These are phyloP conservation scores for Acaromyces ingoldii DNA, from an alignment of 1,284 basidiomycete species.

Conservation along the genomic window DNA sequence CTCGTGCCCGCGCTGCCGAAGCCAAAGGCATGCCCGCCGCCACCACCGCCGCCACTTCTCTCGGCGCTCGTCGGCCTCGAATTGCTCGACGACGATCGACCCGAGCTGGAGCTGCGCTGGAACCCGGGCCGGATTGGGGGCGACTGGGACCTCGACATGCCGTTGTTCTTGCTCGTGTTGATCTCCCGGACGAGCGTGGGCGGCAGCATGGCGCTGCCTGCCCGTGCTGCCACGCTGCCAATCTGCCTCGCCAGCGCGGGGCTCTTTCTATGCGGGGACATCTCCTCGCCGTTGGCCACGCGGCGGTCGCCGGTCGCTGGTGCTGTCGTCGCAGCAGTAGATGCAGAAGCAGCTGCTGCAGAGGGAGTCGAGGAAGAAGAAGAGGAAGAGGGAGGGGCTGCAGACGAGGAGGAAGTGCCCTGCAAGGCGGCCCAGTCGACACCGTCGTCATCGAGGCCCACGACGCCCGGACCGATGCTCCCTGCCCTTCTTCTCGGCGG, in stretches of 20 bases:
- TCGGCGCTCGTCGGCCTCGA: no score
- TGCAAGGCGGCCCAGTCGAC: background rate
- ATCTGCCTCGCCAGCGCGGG: constrained; percentile 28
- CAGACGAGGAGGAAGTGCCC: background rate
- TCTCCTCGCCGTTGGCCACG: background rate
- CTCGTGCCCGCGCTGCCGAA: no score
- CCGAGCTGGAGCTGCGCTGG: no score
- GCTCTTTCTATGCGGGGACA: no score
- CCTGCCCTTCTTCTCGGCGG: constrained; percentile 55
- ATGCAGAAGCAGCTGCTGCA: background rate
- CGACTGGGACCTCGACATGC: constrained; percentile 2
- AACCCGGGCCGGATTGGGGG: constrained; percentile 8
- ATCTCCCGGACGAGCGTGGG: constrained; percentile 18
- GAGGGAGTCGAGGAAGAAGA: background rate
- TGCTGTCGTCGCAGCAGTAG: background rate
- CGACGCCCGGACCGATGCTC: constrained; percentile 72
- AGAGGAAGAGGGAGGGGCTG: background rate
- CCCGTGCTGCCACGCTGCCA: constrained; percentile 31
- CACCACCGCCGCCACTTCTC: no score
- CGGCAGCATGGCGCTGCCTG: constrained; percentile 37
- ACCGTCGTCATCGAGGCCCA: constrained; percentile 8
- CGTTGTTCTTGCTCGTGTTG: background rate
- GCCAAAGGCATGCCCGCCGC: no score
- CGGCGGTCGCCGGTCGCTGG: background rate
- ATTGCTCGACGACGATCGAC: no score